Evolutionary conservation across 2,329 filamentous ascomycete species (phyloP).

Genomic region (Fusarium paranaense): DNA sequence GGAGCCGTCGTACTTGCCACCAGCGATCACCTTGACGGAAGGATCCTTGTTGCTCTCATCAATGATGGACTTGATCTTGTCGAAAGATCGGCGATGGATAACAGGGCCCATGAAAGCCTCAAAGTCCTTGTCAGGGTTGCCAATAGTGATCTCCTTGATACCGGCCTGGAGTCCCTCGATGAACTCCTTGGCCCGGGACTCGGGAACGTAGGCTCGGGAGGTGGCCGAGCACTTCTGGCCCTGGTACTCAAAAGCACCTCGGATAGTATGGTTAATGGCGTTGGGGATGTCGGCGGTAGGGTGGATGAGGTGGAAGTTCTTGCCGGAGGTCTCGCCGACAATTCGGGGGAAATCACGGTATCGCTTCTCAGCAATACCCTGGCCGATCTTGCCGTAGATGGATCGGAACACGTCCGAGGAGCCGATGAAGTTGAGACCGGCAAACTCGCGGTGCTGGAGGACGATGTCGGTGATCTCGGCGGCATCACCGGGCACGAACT

Average conservation of each 20-base stretch:
- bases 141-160: slow-evolving; percentile 76
- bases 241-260: slow-evolving; percentile 90
- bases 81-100: slow-evolving; percentile 84
- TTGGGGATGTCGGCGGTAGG: slow-evolving; percentile 80
- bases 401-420: slow-evolving; percentile 91
- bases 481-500: slow-evolving; percentile 91
- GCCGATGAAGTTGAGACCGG: slow-evolving; percentile 94
- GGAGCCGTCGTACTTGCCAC: slow-evolving; percentile 80
- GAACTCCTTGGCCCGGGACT: slow-evolving; percentile 79
- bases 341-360: slow-evolving; percentile 89
- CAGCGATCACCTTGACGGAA: slow-evolving; percentile 77
- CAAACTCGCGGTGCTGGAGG: slow-evolving; percentile 81
- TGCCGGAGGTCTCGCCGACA: slow-evolving; percentile 90
- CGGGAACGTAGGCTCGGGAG: slow-evolving; percentile 82
- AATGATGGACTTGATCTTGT: slow-evolving; percentile 81
- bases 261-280: slow-evolving; percentile 84
- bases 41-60: slow-evolving; percentile 81
- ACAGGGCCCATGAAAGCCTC: slow-evolving; percentile 86
- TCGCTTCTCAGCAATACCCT: slow-evolving; percentile 81
- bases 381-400: slow-evolving; percentile 87
- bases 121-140: slow-evolving; percentile 74
- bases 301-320: slow-evolving; percentile 93
- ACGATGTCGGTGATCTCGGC: slow-evolving; percentile 83
- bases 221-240: slow-evolving; percentile 93
- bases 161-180: slow-evolving; percentile 73